Base-by-base conservation (phyloP, 2,329 filamentous ascomycete genomes). In the Diaporthe citri region DNA sequence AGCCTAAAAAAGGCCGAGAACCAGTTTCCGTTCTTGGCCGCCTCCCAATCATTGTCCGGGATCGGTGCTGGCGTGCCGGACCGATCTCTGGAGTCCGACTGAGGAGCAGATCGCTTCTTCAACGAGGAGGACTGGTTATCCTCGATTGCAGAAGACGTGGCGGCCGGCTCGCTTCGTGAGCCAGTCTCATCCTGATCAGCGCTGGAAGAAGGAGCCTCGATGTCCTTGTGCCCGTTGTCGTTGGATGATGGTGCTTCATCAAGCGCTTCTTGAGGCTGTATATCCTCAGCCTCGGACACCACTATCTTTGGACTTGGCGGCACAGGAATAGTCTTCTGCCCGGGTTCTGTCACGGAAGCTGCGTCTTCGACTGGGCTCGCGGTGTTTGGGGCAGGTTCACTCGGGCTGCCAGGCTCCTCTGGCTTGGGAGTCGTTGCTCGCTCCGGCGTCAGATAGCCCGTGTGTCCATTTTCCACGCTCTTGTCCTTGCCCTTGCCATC, bases 401-500 rank as follows among this genome's bases (percentile, higher is more conserved):
- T 48, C 25, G 71, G 73, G 36, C 71, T 75, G 22, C 55, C 41
- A 3, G 59, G 43, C 55, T 73, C 75, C 15, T 72, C 55, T 2
- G 43, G 55, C n/a, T 66, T 25, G 8, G 69, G 62, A 12, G 73
- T 59, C 22, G 64, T 36, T 2, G 72, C 72, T 28, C 62, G 60
- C 59, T 74, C 73, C 28, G 74, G 70, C 17, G 71, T 76, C 34
- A 74, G 60, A 22, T 71, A 46, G 15, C 71, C 73, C 3, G 75
- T 59, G 55, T 71, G 39, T 20, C 25, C 76, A 72, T 25, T 75
- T 36, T 52, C 72, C 55, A 71, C 22, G 10, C 34, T 51, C 28
- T 66, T 72, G 15, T 75, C 73, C 48, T 76, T 64, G 10, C 70
- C 59, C 67, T 78, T 79, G n/a, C 67, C 67, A 79, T 81, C 57